Evolutionary conservation across 2,329 filamentous ascomycete genomes (phyloP).

Genomic region (Claviceps digitariae): DNA sequence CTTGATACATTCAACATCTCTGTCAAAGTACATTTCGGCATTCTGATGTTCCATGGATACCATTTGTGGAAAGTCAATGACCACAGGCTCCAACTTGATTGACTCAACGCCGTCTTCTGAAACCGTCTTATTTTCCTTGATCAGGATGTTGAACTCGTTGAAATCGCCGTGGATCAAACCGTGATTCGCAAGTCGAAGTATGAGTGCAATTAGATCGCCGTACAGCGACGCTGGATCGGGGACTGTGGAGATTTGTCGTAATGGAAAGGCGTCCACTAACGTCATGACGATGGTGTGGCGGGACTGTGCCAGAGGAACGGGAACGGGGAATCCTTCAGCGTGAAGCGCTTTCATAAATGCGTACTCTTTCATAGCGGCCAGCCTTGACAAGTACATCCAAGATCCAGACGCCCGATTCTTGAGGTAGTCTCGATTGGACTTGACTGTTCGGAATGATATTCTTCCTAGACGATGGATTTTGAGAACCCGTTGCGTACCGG

Average conservation of each 20-base stretch:
- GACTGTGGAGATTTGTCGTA: constrained; percentile 76
- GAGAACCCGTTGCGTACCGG: constrained; percentile 65
- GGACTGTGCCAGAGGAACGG: constrained; percentile 75
- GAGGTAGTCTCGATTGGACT: constrained; percentile 90
- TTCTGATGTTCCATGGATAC: constrained; percentile 88
- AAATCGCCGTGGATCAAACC: constrained; percentile 96
- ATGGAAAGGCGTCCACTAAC: constrained; percentile 79
- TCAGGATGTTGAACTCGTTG: constrained; percentile 97
- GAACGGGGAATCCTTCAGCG: constrained; percentile 79
- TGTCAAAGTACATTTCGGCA: constrained; percentile 94
- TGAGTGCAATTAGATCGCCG: constrained; percentile 76
- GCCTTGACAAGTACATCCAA: constrained; percentile 95
- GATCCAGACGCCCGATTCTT: constrained; percentile 65
- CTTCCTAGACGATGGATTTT: constrained; percentile 94
- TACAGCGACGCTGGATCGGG: constrained; percentile 79
- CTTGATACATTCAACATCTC: constrained; percentile 91
- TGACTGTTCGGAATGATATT: constrained; percentile 94
- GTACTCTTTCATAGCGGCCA: constrained; percentile 88
- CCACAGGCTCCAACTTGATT: constrained; percentile 54
- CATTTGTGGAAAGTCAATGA: constrained; percentile 99
- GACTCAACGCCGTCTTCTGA: constrained; percentile 27
- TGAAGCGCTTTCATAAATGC: constrained; percentile 83
- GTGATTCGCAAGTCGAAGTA: constrained; percentile 68
- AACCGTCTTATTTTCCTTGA: constrained; percentile 54
- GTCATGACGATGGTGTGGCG: constrained; percentile 96